phyloP scores from a whole-genome alignment of 768 basidiomycete genomes.

The Leccinum arenicola region DNA sequence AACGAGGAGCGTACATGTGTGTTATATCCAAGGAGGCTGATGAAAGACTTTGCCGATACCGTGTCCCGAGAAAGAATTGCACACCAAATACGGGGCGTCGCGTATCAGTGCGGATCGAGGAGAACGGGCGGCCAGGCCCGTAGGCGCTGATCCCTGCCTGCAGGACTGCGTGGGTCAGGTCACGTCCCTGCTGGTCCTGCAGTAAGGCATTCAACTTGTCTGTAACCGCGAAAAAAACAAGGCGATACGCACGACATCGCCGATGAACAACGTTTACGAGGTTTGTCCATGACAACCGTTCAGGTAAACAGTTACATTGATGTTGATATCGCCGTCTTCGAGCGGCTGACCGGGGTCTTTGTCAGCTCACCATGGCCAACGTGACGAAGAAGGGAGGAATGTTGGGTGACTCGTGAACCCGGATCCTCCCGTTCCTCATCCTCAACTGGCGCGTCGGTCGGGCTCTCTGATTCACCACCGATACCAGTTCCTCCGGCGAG shows the following conservation, averaged over 20 bases:
- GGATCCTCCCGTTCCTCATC: no score
- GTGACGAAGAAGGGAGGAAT: no score
- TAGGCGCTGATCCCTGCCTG: slow-evolving; percentile 71
- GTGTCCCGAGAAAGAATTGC: slow-evolving; percentile 76
- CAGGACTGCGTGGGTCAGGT: slow-evolving; percentile 68
- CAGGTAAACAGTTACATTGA: slow-evolving; percentile 84
- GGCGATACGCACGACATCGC: slow-evolving; percentile 56
- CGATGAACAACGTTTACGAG: slow-evolving; percentile 78
- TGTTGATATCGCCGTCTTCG: slow-evolving; percentile 77
- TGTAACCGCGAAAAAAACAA: neutral
- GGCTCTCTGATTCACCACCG: no score
- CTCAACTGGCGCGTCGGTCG: no score
- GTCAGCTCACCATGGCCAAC: neutral
- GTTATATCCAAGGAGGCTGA: slow-evolving; percentile 77
- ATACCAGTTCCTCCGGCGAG: no score
- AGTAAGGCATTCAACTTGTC: neutral
- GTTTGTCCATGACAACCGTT: slow-evolving; percentile 90
- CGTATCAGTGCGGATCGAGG: slow-evolving; percentile 58
- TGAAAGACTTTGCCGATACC: slow-evolving; percentile 86
- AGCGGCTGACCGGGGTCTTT: slow-evolving; percentile 61
- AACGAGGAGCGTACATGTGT: slow-evolving; percentile 52
- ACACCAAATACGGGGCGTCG: slow-evolving; percentile 51
- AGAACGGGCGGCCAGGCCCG: slow-evolving; percentile 68
- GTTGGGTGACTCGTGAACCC: no score
- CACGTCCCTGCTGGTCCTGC: slow-evolving; percentile 67